phyloP scores from a whole-genome alignment of 768 basidiomycete genomes.

The Lactarius hengduanensis region DNA sequence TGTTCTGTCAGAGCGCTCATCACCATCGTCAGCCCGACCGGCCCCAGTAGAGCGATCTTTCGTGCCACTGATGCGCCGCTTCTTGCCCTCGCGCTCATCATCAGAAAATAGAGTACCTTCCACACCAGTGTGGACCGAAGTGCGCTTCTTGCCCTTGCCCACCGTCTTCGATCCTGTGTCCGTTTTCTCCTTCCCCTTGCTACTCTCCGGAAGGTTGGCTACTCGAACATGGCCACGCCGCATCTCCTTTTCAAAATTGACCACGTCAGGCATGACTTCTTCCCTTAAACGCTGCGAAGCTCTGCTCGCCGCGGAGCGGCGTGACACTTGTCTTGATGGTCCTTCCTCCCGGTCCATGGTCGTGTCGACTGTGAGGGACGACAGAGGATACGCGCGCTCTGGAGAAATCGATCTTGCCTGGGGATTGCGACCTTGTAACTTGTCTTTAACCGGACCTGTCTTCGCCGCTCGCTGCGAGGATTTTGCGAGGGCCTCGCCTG shows the following conservation, averaged over 20 bases:
- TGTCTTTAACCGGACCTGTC: constrained; percentile 17
- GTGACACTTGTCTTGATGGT: constrained; percentile 30
- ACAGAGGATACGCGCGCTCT: not conserved
- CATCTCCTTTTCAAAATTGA: constrained; percentile 67
- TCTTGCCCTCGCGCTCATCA: constrained; percentile 23
- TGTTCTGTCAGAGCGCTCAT: not conserved
- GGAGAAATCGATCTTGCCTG: constrained; percentile 1
- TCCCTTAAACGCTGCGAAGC: constrained; percentile 47
- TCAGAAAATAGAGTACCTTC: constrained; percentile 19
- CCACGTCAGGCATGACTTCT: constrained; percentile 73
- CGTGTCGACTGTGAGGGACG: constrained; percentile 29
- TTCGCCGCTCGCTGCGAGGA: constrained; percentile 14
- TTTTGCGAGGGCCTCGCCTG: constrained; percentile 2
- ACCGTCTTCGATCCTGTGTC: constrained; percentile 19
- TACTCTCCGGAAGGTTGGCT: constrained; percentile 30
- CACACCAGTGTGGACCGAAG: constrained; percentile 25
- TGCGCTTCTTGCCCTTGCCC: constrained; percentile 35
- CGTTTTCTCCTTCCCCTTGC: constrained; percentile 29
- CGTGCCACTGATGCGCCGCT: constrained; percentile 15
- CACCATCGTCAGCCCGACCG: not conserved
- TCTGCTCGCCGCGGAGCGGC: constrained; percentile 54
- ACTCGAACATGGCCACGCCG: constrained; percentile 38
- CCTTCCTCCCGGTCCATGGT: constrained; percentile 24
- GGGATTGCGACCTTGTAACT: constrained; percentile 4
- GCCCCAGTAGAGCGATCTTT: constrained; percentile 28